These are phyloP conservation scores for Thozetella sp. DNA, from an alignment of 495 filamentous ascomycete species.

Conservation along the genomic window DNA sequence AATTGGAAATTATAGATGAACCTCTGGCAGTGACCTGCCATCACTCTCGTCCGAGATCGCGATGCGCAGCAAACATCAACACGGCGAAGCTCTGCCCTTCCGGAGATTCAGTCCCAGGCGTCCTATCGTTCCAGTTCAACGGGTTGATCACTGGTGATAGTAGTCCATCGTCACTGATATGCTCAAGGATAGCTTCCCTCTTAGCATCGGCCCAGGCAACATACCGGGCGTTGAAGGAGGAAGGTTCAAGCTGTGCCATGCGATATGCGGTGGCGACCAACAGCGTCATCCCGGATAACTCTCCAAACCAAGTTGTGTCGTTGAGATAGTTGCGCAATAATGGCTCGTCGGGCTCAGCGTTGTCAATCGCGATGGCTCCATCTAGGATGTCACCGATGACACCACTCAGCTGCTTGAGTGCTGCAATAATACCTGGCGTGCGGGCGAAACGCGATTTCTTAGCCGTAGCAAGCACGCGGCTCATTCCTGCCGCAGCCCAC, in stretches of 20 bases:
- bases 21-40: no score
- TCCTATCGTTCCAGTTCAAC: conserved; percentile 42
- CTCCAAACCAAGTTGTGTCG: conserved; percentile 50
- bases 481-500: conserved; percentile 53
- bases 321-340: conserved; percentile 53
- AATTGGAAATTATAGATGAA: no score
- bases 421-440: conserved; percentile 16
- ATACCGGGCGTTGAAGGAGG: conserved; percentile 36
- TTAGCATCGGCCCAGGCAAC: conserved; percentile 45
- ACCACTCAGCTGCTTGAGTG: conserved; percentile 28
- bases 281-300: conserved; percentile 50
- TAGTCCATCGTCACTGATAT: conserved; percentile 37
- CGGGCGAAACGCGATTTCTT: conserved; percentile 29
- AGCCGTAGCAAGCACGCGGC: conserved; percentile 47
- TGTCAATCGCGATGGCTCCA: conserved; percentile 28
- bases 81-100: conserved; percentile 52
- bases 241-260: conserved; percentile 41
- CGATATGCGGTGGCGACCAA: conserved; percentile 46
- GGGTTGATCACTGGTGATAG: conserved; percentile 49
- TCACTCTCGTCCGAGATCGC: conserved; percentile 30
- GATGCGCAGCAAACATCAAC: conserved; percentile 43
- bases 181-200: conserved; percentile 28
- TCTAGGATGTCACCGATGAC: conserved; percentile 50
- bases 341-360: conserved; percentile 39
- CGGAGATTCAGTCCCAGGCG: conserved; percentile 32